phyloP scores from a whole-genome alignment of 345 rosid genomes.

The Citrus glauca region DNA sequence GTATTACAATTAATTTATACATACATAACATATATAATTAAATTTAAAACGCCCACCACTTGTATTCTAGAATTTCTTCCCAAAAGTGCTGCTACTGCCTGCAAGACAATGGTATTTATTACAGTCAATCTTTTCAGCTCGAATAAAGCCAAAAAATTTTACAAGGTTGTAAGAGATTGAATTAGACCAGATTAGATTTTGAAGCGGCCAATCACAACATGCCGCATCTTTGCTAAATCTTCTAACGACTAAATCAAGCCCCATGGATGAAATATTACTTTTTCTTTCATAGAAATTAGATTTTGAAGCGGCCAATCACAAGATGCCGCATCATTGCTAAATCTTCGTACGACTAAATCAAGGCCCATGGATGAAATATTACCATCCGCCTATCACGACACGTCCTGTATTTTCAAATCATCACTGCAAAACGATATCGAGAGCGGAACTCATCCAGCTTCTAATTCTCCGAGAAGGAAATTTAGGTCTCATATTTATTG shows the following conservation, averaged over 20 bases:
- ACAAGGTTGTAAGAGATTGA: neutral
- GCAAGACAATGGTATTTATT: too few relatives aligned
- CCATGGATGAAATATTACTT: too few relatives aligned
- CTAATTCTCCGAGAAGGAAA: neutral
- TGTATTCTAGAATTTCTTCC: too few relatives aligned
- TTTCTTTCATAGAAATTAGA: neutral
- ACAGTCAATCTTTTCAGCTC: constrained; percentile 18
- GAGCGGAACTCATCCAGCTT: too few relatives aligned
- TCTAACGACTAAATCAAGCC: too few relatives aligned
- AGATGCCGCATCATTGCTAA: constrained; percentile 12
- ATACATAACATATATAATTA: fast-evolving
- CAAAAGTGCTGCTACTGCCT: too few relatives aligned
- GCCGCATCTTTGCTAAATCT: constrained; percentile 10
- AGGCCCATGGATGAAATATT: neutral
- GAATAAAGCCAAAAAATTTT: neutral
- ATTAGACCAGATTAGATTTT: neutral
- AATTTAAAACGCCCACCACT: too few relatives aligned
- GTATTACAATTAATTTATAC: fast-evolving
- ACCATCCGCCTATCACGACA: neutral
- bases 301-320: neutral
- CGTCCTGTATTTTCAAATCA: too few relatives aligned
- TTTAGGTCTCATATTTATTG: too few relatives aligned
- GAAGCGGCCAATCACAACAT: neutral
- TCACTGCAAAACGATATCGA: too few relatives aligned
- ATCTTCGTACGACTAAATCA: neutral